Percentiles rank a stretch among this genome's conserved stretches.
phyloP scores from a whole-genome alignment of 2,329 filamentous ascomycete genomes.

The Dactylellina leptospora region DNA sequence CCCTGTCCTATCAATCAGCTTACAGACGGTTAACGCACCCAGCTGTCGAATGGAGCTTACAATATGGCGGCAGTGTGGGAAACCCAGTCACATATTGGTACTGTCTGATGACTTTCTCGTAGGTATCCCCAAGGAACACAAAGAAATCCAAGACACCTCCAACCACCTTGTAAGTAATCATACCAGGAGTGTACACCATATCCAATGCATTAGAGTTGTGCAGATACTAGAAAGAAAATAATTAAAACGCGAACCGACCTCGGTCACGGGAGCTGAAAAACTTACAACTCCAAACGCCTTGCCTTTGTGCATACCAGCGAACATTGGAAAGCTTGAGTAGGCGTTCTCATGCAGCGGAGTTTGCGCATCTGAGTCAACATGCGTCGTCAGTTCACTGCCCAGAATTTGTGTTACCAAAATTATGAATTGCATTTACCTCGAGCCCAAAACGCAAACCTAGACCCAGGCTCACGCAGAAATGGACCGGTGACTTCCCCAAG shows the following conservation, averaged over 20 bases:
- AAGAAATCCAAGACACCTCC: constrained; percentile 50
- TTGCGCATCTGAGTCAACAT: constrained; percentile 24
- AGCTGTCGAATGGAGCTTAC: constrained; percentile 12
- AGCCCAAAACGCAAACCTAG: constrained; percentile 49
- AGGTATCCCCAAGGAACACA: constrained; percentile 32
- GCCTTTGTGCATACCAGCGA: constrained; percentile 27
- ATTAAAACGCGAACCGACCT: background rate
- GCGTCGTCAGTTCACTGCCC: background rate
- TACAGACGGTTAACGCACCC: background rate
- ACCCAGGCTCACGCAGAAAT: constrained; percentile 36
- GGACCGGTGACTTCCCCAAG: constrained; percentile 45
- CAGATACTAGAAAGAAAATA: constrained; percentile 27
- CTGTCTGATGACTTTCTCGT: constrained; percentile 39
- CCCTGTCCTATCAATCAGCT: constrained; percentile 10
- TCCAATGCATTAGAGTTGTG: constrained; percentile 50
- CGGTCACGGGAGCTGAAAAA: too few relatives aligned
- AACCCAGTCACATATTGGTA: constrained; percentile 41
- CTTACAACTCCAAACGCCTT: constrained; percentile 48
- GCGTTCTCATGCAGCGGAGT: constrained; percentile 47
- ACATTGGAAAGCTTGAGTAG: constrained; percentile 48
- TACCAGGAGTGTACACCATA: constrained; percentile 29
- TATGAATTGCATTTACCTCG: constrained; percentile 19
- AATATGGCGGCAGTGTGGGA: constrained; percentile 41
- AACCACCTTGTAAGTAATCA: constrained; percentile 47
- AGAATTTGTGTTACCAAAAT: background rate